These are phyloP conservation scores for Fomitopsis palustris DNA, from an alignment of 1,284 basidiomycete genomes.

Conservation along the genomic window DNA sequence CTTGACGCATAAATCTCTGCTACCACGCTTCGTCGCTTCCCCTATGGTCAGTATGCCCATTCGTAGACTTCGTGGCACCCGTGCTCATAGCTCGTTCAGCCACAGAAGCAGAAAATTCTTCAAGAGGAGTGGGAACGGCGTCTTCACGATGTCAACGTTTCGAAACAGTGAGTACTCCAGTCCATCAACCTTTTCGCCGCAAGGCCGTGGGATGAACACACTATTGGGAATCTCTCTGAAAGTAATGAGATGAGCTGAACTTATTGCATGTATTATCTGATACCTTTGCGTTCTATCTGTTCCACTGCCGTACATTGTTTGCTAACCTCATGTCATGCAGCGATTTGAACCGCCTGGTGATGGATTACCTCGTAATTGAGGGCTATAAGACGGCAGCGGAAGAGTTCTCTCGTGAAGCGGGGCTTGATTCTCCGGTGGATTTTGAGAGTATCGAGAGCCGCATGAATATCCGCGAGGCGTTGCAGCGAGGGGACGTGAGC, in stretches of 20 bases:
- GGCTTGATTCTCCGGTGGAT: slow-evolving; percentile 74
- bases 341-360: slow-evolving; percentile 93
- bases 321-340: slow-evolving; percentile 44
- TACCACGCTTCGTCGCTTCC: slow-evolving; percentile 8
- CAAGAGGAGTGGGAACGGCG: slow-evolving; percentile 76
- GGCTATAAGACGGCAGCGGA: slow-evolving; percentile 96
- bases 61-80: slow-evolving; percentile 1
- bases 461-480: slow-evolving; percentile 90
- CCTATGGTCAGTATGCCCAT: slow-evolving; percentile 30
- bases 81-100: slow-evolving; percentile 17
- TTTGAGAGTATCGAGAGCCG: slow-evolving; percentile 91
- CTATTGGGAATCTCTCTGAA: slow-evolving; percentile 88
- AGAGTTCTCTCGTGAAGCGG: slow-evolving; percentile 88
- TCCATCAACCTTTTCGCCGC: slow-evolving; percentile 9
- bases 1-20: slow-evolving; percentile 27
- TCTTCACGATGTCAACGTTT: slow-evolving; percentile 68
- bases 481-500: slow-evolving; percentile 93
- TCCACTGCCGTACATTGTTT: slow-evolving; percentile 18
- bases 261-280: slow-evolving; percentile 85
- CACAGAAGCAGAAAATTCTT: slow-evolving; percentile 49
- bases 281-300: slow-evolving; percentile 11
- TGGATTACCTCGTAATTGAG: slow-evolving; percentile 98
- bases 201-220: slow-evolving; percentile 51
- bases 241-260: slow-evolving; percentile 53
- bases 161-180: slow-evolving; percentile 81